Conservation (phyloP, 2,329 filamentous ascomycete genomes). For the Venturia asperata region DNA sequence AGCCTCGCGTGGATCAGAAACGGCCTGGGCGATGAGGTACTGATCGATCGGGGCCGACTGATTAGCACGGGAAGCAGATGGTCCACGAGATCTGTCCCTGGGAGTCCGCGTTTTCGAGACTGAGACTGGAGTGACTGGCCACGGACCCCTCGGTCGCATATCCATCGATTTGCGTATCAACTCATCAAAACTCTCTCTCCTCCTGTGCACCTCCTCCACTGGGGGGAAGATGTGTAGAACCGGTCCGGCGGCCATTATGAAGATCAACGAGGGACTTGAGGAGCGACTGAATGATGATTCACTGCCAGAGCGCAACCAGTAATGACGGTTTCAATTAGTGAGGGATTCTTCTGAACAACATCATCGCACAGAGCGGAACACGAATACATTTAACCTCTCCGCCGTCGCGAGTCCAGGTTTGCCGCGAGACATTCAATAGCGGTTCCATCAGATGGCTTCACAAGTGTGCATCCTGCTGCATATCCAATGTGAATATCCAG, state of each 20-base stretch:
- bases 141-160: constrained; percentile 17
- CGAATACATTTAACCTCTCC: constrained; percentile 4
- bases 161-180: constrained; percentile 18
- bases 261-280: background rate
- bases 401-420: background rate
- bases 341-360: background rate
- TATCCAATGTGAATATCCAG: constrained; percentile 9
- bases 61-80: constrained; percentile 1
- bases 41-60: background rate
- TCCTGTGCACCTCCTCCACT: constrained; percentile 17
- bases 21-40: constrained; percentile 8
- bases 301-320: constrained; percentile 16
- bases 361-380: background rate
- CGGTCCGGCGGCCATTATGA: constrained; percentile 19
- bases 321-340: background rate
- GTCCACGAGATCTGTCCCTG: constrained; percentile 1
- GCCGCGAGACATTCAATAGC: constrained; percentile 10
- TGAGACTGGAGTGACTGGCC: background rate
- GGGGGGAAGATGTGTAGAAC: constrained; percentile 20
- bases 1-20: constrained; percentile 12
- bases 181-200: constrained; percentile 19
- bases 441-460: constrained; percentile 10
- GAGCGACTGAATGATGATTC: constrained; percentile 8
- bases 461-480: constrained; percentile 4
- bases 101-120: constrained; percentile 3